phyloP scores from a whole-genome alignment of 306 rosid species.

The Lathyrus oleraceus region DNA sequence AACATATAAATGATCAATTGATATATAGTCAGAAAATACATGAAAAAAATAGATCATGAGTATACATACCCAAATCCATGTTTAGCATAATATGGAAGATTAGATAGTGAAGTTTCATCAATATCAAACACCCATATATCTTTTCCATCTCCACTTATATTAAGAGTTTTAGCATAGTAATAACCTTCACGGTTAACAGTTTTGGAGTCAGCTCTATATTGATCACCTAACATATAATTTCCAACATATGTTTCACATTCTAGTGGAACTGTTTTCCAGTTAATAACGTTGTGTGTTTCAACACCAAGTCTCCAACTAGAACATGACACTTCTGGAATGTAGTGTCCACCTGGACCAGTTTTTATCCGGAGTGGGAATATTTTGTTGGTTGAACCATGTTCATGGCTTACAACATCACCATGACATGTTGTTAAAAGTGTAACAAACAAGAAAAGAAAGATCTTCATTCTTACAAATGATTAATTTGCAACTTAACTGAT shows the following conservation, averaged over 20 bases:
- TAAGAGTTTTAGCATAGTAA: conserved; percentile 27
- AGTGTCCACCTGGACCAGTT: conserved; percentile 22
- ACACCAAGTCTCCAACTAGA: conserved; percentile 65
- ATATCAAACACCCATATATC: conserved; percentile 50
- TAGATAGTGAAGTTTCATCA: conserved; percentile 61
- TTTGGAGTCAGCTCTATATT: conserved; percentile 54
- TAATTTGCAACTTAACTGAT: background rate
- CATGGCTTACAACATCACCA: background rate
- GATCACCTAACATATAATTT: conserved; percentile 47
- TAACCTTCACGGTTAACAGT: conserved; percentile 34
- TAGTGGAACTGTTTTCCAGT: conserved; percentile 43
- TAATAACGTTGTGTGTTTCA: conserved; percentile 52
- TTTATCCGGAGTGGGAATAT: conserved; percentile 45
- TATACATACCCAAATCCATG: conserved; percentile 57
- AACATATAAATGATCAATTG: no score
- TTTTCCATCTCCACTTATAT: conserved; percentile 29
- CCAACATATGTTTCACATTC: conserved; percentile 51
- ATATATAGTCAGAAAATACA: no score
- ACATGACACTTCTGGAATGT: conserved; percentile 35
- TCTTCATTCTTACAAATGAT: background rate
- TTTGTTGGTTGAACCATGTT: conserved; percentile 21
- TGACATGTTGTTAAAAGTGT: conserved; percentile 7
- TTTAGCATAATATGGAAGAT: conserved; percentile 50
- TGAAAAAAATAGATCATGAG: background rate
- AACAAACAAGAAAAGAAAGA: background rate